Evolutionary conservation across 371 early-diverging fungal species (phyloP), one percentile per base, ranked within the genome.

Genomic region (Syncephalis plumigaleata): DNA sequence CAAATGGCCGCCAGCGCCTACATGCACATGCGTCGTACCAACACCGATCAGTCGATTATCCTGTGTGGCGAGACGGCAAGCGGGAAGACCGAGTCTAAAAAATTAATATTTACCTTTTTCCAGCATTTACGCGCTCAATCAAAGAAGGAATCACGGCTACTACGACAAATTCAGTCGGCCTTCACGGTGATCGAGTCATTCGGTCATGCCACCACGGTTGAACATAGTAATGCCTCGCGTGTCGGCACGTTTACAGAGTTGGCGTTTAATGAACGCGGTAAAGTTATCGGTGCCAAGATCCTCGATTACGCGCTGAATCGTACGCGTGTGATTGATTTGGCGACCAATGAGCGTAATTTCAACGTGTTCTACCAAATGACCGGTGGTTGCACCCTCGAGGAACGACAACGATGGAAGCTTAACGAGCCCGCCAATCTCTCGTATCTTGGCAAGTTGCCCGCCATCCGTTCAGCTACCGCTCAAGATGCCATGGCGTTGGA

Each of bases 301-400:
- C 72, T 93, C 48, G 86, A 90, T 53, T 96, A 91, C 62, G 65
- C 95, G 42, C 63, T 98, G 24, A 96, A 99, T 53, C 83, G 84
- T 60, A 65, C 65, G 40, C 73, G 91, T 23, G 71, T 89, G 8
- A 67, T 72, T 2, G 62, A 65, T n/a, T 63, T 68, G 0, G 38
- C 64, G 27, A 67, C 64, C 16, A 71, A 54, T 23, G 82, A 91
- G 48, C 70, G 84, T 48, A 91, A 81, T 60, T 96, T 91, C 63
- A 87, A 95, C 60, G 78, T 92, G 36, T 87, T 97, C 55, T 86
- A 93, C 58, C 80, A 88, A 43, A 63, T 95, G 9, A 60, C 81
- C 11, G 70, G 66, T 36, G 79, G 76, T 3, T 70, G 74, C 1
- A 66, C 72, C 7, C 45, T 42, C 3, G 77, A 76, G 31, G 79